Evolutionary conservation across 2,329 filamentous ascomycete genomes (phyloP), one percentile per base, ranked within the genome.

Genomic region (Clarireedia monteithiana): DNA sequence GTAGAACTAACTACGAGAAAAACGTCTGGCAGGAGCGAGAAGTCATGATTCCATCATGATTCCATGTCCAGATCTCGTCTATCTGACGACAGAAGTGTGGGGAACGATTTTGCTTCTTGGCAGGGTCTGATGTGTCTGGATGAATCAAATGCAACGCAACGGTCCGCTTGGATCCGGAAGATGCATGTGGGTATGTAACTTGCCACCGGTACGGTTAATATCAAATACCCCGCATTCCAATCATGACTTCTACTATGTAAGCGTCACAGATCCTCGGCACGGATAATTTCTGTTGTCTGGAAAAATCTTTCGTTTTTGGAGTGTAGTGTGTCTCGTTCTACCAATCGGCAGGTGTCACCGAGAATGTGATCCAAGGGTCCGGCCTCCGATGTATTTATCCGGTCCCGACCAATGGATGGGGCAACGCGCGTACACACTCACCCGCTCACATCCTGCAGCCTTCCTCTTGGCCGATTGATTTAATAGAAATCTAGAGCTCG

Each of bases 161-260:
- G 47, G 39, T 14, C 53, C 27, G 26, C 39, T 36, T 50, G 10
- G 17, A 27, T 15, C 49, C 42, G 39, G 44, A 14, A 34, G 30
- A 34, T 26, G 17, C 23, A 50, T 45, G 50, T 27, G 15, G 38
- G 38, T 46, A 24, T 24, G 6, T 14, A 38, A 42, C 30, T 38
- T 14, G 40, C n/a, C 14, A 30, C 39, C 38, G 23, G 49, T 24
- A 27, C 6, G 51, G 51, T 27, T 48, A n/a, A 54, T 48, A 12
- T 55, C 30, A 9, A 9, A 47, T 48, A 54, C 51, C 51, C 51
- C 34, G 39, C 51, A 53, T 38, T 48, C 40, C n/a, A 48, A 40
- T 34, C 9, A 9, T 26, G 40, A 42, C 30, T 36, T 23, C 17
- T 5, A n/a, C n/a, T n/a, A n/a, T n/a, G n/a, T n/a, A 44, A 44